Conservation (phyloP, 31 red algal genomes). For the Porphyra umbilicalis region DNA sequence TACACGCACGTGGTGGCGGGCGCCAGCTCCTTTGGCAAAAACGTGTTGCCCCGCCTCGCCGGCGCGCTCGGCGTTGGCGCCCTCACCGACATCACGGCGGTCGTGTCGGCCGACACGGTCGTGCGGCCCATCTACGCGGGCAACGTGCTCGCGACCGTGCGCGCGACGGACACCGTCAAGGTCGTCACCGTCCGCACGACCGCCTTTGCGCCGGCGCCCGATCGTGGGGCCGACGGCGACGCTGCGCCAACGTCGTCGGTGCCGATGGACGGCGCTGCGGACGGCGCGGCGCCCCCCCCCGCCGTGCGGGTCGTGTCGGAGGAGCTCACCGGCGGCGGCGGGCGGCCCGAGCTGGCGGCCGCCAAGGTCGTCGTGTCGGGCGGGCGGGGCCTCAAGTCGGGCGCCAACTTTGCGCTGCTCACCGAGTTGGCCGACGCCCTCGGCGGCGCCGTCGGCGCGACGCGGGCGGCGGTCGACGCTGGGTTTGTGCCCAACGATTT, state of each 20-base stretch:
- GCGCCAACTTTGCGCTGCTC: slow-evolving; percentile 70
- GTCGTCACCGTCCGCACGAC: slow-evolving; percentile 74
- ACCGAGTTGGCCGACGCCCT: slow-evolving; percentile 64
- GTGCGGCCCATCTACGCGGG: slow-evolving; percentile 94
- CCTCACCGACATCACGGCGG: slow-evolving; percentile 68
- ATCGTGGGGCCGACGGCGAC: slow-evolving; percentile 6
- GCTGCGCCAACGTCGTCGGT: background rate
- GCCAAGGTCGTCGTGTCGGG: slow-evolving; percentile 76
- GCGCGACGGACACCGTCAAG: slow-evolving; percentile 35
- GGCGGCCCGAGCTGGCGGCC: slow-evolving; percentile 50
- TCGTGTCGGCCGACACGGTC: slow-evolving; percentile 42
- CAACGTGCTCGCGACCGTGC: slow-evolving; percentile 75
- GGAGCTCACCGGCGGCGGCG: slow-evolving; percentile 26
- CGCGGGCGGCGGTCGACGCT: slow-evolving; percentile 79
- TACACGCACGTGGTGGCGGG: slow-evolving; percentile 59
- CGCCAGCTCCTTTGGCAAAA: slow-evolving; percentile 78
- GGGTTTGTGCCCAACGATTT: slow-evolving; percentile 78
- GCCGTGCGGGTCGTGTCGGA: slow-evolving; percentile 12
- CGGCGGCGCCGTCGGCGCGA: slow-evolving; percentile 78
- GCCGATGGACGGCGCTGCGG: slow-evolving; percentile 6
- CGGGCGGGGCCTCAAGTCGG: slow-evolving; percentile 63
- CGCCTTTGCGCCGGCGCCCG: slow-evolving; percentile 53
- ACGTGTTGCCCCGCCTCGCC: slow-evolving; percentile 73
- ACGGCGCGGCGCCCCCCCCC: background rate
- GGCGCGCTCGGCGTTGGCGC: slow-evolving; percentile 44